Conservation (phyloP, 768 basidiomycete species). For the Suillus brevipes region DNA sequence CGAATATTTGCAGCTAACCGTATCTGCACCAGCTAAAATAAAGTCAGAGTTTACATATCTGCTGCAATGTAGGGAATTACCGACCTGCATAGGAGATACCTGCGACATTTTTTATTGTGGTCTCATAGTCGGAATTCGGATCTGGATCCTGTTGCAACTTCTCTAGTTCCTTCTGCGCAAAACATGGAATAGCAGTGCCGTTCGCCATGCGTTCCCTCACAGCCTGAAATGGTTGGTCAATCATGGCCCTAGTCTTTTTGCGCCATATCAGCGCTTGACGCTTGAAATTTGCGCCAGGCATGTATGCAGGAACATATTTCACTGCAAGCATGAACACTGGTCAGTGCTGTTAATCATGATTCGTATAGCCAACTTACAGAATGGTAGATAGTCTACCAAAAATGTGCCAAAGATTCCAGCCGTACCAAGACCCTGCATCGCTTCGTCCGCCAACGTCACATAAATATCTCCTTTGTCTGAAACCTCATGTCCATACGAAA, state of each 20-base stretch:
- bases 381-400: constrained; percentile 40
- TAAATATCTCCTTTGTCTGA: constrained; percentile 40
- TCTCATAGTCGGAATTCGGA: constrained; percentile 38
- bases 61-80: constrained; percentile 2
- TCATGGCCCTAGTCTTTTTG: constrained; percentile 29
- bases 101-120: constrained; percentile 50
- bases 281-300: constrained; percentile 52
- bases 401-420: constrained; percentile 46
- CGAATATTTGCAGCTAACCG: constrained; percentile 20
- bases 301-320: constrained; percentile 49
- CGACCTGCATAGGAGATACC: constrained; percentile 50
- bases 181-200: constrained; percentile 39
- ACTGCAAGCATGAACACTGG: constrained; percentile 22
- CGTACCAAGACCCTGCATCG: constrained; percentile 35
- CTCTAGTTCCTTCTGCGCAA: constrained; percentile 43
- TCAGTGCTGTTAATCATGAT: neutral
- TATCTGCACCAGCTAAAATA: constrained; percentile 26
- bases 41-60: constrained; percentile 10
- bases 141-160: constrained; percentile 27
- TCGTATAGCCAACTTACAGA: constrained; percentile 23
- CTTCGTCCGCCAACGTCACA: constrained; percentile 41
- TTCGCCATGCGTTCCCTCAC: constrained; percentile 46
- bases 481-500: constrained; percentile 42
- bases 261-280: constrained; percentile 46
- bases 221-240: constrained; percentile 40